Base-by-base conservation (phyloP, 768 basidiomycete species). In the Arthromyces matolae region DNA sequence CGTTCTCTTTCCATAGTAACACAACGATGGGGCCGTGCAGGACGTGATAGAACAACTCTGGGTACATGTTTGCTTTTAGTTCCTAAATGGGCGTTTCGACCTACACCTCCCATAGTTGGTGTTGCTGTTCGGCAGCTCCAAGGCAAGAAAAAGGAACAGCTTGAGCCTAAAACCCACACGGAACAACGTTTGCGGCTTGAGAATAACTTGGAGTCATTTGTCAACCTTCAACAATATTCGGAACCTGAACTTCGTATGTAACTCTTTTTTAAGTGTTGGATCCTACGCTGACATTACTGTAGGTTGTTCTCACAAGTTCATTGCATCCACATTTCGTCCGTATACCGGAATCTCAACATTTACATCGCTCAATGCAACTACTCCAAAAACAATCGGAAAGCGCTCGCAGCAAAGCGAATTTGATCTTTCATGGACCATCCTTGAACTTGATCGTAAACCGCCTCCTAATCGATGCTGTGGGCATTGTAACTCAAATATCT, bases 1-100 rank as follows among this genome's bases (percentile, higher is more conserved):
- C 49, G 34, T 27, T 52, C 58, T 4, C 32, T 60, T 5, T 37
- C 53, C 3, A 40, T 51, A 4, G 46, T 60, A 13, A 19, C 28
- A 8, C 42, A 20, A 33, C 6, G 42, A 33, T 33, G 32, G 10
- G 32, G 32, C 1, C 32, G 12, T 33, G 32, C 32, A 7, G 32
- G 32, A 6, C 8, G 6, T 6, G 7, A 33, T 14, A 12, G 12
- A 1, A 9, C 16, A 3, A 33, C 32, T 14, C 32, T 33, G 3
- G 32, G 32, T 3, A 33, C 32, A 5, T 33, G 32, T 14, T 33
- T 33, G 12, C 32, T 33, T 14, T 14, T 33, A 3, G 32, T 33
- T 2, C 32, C 32, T 6, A 33, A 33, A 6, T 33, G 32, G 32
- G 32, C 32, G 13, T 33, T 33, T 14, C 9, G 12, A 3, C 32